Evolutionary conservation across 768 basidiomycete genomes (phyloP), one percentile per base, ranked within the genome.

Genomic region (Exidia glandulosa): DNA sequence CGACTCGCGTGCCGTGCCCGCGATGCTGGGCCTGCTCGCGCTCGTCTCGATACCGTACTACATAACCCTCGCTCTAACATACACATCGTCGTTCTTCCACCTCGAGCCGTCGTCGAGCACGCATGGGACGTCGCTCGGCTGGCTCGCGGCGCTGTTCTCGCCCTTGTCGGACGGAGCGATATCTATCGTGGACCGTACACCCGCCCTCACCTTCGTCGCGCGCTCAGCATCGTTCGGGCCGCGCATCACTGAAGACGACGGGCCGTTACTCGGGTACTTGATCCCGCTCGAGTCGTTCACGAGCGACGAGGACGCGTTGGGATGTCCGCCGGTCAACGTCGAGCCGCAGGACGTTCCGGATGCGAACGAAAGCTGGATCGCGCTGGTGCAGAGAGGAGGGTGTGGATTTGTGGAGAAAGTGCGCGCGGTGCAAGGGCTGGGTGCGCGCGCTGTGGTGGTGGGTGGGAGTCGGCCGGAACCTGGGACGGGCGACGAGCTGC

Each of bases 351-450:
- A 81, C 61, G 71, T 76, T 19, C 90, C 89, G 0, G 79, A 81
- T 59, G 75, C 72, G 25, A 76, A 79, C 13, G 90, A 91, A 59
- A 76, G 84, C 10, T 94, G 91, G 88, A 90, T 97, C 69, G 95
- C 92, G 0, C 79, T 97, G 56, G 86, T 96, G 0, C 88, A 95
- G 70, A 77, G 95, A 41, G 94, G 94, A 1, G 74, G 83, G 57
- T 98, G 95, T 70, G 85, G 92, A 61, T 98, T 98, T 68, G 86
- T 90, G 12, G 86, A 85, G 66, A 98, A 98, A 76, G 90, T 78
- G 30, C 62, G 77, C 30, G 70, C 68, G 60, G 76, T 77, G 2
- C 76, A 76, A 66, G 85, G 68, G 50, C 74, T 90, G 25, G 94
- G 94, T 10, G 94, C 94, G 5, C 82, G 77, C 65, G 95, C 86